Evolutionary conservation across 768 basidiomycete genomes (phyloP), one percentile per base, ranked within the genome.

Genomic region (Suillus hirtellus): DNA sequence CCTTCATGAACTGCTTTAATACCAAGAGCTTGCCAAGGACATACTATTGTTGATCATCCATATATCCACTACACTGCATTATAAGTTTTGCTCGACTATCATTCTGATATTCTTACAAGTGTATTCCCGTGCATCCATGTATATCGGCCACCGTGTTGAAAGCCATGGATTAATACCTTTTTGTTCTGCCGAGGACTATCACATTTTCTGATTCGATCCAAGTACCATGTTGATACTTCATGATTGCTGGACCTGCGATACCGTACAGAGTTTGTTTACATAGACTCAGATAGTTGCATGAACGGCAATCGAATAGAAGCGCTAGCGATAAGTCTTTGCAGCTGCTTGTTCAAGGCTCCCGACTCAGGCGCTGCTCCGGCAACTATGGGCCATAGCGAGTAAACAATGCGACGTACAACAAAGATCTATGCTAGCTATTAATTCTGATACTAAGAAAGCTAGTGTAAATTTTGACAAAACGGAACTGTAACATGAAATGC

Each of bases 1-100:
- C 38, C 71, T 93, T 54, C 88, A 91, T 65, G 89, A 92, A 70
- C 74, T 92, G 44, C 73, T 89, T 42, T 89, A 70, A 78, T 53
- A 53, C 31, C 31, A 53, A 52, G 27, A 5, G 21, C 21, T 14
- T 37, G 35, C 37, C 10, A 8, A 55, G 54, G 55, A 15, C 24
- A 40, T 37, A 24, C 21, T 27, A 42, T 12, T 15, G 38, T 11
- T 31, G 40, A 31, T 31, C 11, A 19, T 17, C 11, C 52, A 53
- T 42, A 19, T 40, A 19, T 17, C n/a, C 24, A 14, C 19, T 27
- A 58, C 24, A 24, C 35, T 12, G 24, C 24, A 56, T 56, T 38
- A 24, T 38, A 55, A 24, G 8, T 27, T 27, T 27, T 3, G 37
- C 21, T 24, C 14, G 4, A 17, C 55, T 19, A 40, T 58, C 19